Evolutionary conservation across 78 protist genomes (phyloP), one percentile per base, ranked within the genome.

Genomic region (Bodo saltans): DNA sequence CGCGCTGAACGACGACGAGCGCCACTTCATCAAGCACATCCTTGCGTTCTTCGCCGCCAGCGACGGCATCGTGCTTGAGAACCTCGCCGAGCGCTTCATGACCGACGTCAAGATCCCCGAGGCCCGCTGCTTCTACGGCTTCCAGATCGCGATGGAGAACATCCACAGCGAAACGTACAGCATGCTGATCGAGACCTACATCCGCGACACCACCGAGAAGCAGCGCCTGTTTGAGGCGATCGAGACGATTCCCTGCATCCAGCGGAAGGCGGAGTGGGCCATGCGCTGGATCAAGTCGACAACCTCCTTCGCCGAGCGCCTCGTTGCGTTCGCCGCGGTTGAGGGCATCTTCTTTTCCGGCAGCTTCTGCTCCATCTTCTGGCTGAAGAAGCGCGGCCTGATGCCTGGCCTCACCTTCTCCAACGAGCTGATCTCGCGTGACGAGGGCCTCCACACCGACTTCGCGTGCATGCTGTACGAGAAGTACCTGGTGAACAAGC

Each of bases 341-440:
- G 99, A 97, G 87, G 99, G 99, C 74, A 96, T 97, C 90, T 97
- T 97, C 91, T 97, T 97, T 95, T 87, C 94, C 42, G 98, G 98
- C 29, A 80, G 94, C 71, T 97, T 97, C 88, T 94, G 97, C 75
- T 81, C 97, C 39, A 95, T 97, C 83, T 97, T 97, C 86, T 97
- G 98, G 98, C 84, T 97, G 70, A 97, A 97, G 97, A 96, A 97
- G 91, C 89, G 98, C 35, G 96, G 95, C 41, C 86, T 95, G 69
- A 93, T 95, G 96, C 98, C 96, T 1, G 98, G 98, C 8, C 96
- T 97, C 42, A 88, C 98, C 37, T 94, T 93, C 88, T 90, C 97
- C 68, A 97, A 97, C 87, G 98, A 96, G 88, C 87, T 95, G 70
- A 97, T 97, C 88, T 76, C 90, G 34, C 94, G 99, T 37, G 99